Evolutionary conservation across 352 stramenopile species (phyloP).

Genomic region (Globisporangium takayamanum): DNA sequence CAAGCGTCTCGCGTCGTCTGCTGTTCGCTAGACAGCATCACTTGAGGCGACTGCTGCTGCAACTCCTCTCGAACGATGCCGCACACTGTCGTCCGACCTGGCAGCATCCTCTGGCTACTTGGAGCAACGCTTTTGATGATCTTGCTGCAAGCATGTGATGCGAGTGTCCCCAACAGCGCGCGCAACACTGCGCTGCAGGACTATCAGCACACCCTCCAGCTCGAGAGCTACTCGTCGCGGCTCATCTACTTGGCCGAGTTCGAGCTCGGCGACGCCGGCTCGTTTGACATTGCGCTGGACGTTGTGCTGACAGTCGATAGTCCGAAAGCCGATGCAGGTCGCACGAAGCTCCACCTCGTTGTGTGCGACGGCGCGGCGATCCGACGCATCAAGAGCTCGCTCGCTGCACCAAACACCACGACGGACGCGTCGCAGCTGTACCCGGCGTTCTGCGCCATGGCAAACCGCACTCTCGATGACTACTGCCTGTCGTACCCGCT

Average conservation of each 20-base stretch:
- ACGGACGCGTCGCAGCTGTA: slow-evolving; percentile 5
- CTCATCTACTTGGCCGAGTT: slow-evolving; percentile 34
- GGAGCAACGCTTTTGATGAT: too few relatives aligned
- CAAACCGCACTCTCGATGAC: slow-evolving; percentile 40
- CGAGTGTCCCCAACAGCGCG: too few relatives aligned
- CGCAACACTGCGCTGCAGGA: neutral
- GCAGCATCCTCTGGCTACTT: too few relatives aligned
- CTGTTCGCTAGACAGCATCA: too few relatives aligned
- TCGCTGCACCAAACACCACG: neutral
- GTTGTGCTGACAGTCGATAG: slow-evolving; percentile 31
- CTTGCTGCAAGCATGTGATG: too few relatives aligned
- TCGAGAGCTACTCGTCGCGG: slow-evolving; percentile 17
- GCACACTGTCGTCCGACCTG: too few relatives aligned
- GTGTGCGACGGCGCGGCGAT: slow-evolving; percentile 28
- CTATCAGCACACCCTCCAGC: slow-evolving; percentile 20
- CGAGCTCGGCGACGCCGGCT: slow-evolving; percentile 26
- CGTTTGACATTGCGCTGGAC: slow-evolving; percentile 34
- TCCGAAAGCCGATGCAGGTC: slow-evolving; percentile 18
- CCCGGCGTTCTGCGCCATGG: slow-evolving; percentile 41
- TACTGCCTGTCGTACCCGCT: slow-evolving; percentile 45
- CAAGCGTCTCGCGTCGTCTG: too few relatives aligned
- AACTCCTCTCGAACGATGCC: too few relatives aligned
- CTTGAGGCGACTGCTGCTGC: too few relatives aligned
- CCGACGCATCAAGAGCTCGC: slow-evolving; percentile 10
- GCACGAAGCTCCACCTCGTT: slow-evolving; percentile 43